Conservation (phyloP, 768 basidiomycete genomes). For the Leccinellum rugosiceps region DNA sequence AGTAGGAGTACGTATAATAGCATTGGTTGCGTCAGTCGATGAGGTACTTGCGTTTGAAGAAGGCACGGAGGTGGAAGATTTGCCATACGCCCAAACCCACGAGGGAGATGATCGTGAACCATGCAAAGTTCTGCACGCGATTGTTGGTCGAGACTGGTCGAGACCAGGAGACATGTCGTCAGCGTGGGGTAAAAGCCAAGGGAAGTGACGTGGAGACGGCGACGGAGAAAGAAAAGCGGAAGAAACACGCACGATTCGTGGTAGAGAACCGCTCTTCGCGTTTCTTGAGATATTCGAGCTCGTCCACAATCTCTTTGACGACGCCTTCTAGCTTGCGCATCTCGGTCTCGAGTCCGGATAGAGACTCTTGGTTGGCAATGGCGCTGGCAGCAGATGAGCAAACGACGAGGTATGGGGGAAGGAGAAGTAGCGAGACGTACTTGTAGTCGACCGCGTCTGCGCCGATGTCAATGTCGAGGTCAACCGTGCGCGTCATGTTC, state of each 20-base stretch:
- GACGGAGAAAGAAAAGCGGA: too few relatives aligned
- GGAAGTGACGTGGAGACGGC: too few relatives aligned
- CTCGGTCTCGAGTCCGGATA: constrained; percentile 94
- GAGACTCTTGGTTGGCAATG: constrained; percentile 96
- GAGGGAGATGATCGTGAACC: constrained; percentile 80
- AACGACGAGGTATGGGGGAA: background rate
- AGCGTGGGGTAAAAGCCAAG: too few relatives aligned
- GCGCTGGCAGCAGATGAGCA: constrained; percentile 50
- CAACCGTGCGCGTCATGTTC: constrained; percentile 65
- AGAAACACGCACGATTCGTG: constrained; percentile 75
- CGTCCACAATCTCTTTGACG: constrained; percentile 92
- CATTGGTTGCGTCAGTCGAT: constrained; percentile 59
- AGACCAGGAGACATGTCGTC: background rate
- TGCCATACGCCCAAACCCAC: constrained; percentile 88
- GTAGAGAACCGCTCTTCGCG: constrained; percentile 85
- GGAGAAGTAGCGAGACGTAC: constrained; percentile 43
- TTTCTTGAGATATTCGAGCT: constrained; percentile 85
- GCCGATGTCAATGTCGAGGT: constrained; percentile 96
- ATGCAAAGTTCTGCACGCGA: constrained; percentile 90
- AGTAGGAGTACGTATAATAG: background rate
- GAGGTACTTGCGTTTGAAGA: constrained; percentile 95
- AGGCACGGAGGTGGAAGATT: constrained; percentile 88
- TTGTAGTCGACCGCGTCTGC: constrained; percentile 99
- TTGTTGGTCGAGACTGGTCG: constrained; percentile 80
- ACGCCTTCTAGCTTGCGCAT: constrained; percentile 97